Percentiles rank a stretch among this genome's conserved stretches.
These are phyloP conservation scores for Carallia pectinifolia DNA, from an alignment of 345 rosid species.

Conservation along the genomic window DNA sequence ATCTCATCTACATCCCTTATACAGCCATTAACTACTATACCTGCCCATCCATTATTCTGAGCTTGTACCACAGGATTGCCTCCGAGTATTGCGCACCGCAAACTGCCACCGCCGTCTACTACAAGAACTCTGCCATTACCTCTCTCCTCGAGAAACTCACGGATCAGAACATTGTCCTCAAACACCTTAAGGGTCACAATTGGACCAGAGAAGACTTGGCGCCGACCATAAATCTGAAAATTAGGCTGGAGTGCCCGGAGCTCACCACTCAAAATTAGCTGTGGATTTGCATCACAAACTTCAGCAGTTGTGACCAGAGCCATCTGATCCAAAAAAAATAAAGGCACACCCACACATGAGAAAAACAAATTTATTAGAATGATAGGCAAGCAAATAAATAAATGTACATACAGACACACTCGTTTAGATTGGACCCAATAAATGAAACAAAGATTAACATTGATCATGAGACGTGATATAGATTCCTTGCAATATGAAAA, in stretches of 20 bases:
- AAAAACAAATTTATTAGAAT: neutral
- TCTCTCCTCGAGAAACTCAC: constrained; percentile 82
- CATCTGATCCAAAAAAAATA: constrained; percentile 33
- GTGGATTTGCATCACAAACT: constrained; percentile 82
- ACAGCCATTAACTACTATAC: constrained; percentile 80
- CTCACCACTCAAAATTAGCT: constrained; percentile 64
- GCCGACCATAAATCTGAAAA: constrained; percentile 71
- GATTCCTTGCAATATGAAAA: no score
- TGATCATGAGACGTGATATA: no score
- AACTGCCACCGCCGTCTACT: constrained; percentile 81
- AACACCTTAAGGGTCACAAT: constrained; percentile 72
- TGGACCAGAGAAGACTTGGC: constrained; percentile 77
- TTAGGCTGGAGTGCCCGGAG: constrained; percentile 70
- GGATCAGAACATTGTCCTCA: constrained; percentile 77
- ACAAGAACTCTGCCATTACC: constrained; percentile 88
- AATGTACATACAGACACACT: no score
- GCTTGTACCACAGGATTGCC: constrained; percentile 89
- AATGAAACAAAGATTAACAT: no score
- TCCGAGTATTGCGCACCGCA: constrained; percentile 71
- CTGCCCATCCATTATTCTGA: constrained; percentile 88
- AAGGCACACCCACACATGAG: neutral
- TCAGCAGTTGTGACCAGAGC: constrained; percentile 84
- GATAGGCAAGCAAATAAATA: neutral
- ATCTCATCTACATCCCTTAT: constrained; percentile 79
- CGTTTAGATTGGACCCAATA: no score